phyloP scores from a whole-genome alignment of 257 asterid genomes.

The Salvia rosmarinus region DNA sequence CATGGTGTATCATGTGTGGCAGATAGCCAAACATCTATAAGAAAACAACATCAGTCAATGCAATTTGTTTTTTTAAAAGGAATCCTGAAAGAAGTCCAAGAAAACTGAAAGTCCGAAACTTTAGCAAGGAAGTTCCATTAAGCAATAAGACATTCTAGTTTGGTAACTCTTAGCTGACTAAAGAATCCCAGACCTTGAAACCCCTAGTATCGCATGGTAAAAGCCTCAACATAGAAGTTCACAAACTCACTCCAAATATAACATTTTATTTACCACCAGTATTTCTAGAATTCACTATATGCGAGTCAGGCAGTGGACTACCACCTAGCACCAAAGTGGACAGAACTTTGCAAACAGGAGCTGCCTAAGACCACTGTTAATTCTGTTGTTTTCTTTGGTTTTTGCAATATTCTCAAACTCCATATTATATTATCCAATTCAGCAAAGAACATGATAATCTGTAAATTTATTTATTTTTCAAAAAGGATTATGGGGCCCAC shows the following conservation, averaged over 20 bases:
- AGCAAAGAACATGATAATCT: neutral
- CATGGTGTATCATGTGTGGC: slow-evolving; percentile 22
- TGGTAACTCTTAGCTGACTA: slow-evolving; percentile 5
- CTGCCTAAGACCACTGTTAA: neutral
- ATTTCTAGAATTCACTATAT: neutral
- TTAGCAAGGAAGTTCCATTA: slow-evolving; percentile 18
- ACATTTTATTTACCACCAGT: slow-evolving; percentile 15
- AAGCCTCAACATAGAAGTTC: slow-evolving; percentile 7
- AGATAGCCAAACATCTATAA: slow-evolving; percentile 1
- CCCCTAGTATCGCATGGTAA: neutral
- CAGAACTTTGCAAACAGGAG: neutral
- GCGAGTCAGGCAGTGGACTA: neutral
- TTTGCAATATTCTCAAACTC: neutral
- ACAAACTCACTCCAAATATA: slow-evolving; percentile 1
- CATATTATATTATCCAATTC: neutral
- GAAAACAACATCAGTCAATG: slow-evolving; percentile 2
- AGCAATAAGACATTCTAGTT: slow-evolving; percentile 11
- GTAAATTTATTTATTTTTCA: no score
- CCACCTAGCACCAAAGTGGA: neutral
- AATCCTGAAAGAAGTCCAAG: neutral
- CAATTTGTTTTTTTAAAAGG: neutral
- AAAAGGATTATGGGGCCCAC: neutral
- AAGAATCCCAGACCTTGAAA: neutral
- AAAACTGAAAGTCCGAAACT: slow-evolving; percentile 6
- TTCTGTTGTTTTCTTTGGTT: neutral